These are phyloP conservation scores for Dalbergia cultrata DNA, from an alignment of 306 rosid species.

Conservation along the genomic window DNA sequence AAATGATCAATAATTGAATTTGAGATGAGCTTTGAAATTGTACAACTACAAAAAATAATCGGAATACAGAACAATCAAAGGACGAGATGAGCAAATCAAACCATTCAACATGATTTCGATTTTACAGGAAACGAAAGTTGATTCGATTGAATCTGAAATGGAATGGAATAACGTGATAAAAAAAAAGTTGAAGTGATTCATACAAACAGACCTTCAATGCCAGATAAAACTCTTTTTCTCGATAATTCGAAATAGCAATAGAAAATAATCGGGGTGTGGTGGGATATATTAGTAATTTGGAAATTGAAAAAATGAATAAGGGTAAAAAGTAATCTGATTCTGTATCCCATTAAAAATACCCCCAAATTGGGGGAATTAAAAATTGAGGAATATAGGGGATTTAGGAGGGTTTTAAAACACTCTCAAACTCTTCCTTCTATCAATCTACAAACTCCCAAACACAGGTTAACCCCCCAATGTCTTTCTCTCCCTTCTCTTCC, in stretches of 20 bases:
- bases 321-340: no score
- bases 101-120: constrained; percentile 1
- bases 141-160: constrained; percentile 39
- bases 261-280: neutral
- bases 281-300: no score
- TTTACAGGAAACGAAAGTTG: constrained; percentile 21
- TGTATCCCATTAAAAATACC: no score
- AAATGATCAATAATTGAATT: constrained; percentile 8
- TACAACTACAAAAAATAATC: constrained; percentile 29
- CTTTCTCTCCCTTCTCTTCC: no score
- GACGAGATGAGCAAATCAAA: constrained; percentile 25
- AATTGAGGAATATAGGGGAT: no score
- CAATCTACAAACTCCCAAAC: no score
- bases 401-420: no score
- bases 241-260: neutral
- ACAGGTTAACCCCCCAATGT: no score
- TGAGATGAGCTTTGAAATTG: neutral
- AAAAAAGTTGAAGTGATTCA: neutral
- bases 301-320: no score
- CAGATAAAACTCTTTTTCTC: neutral
- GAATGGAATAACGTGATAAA: neutral
- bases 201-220: neutral
- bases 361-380: no score
- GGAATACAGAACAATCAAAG: constrained; percentile 21
- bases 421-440: no score